Evolutionary conservation across 2,329 filamentous ascomycete genomes (phyloP).

Genomic region (Chrysoporthe deuterocubensis): DNA sequence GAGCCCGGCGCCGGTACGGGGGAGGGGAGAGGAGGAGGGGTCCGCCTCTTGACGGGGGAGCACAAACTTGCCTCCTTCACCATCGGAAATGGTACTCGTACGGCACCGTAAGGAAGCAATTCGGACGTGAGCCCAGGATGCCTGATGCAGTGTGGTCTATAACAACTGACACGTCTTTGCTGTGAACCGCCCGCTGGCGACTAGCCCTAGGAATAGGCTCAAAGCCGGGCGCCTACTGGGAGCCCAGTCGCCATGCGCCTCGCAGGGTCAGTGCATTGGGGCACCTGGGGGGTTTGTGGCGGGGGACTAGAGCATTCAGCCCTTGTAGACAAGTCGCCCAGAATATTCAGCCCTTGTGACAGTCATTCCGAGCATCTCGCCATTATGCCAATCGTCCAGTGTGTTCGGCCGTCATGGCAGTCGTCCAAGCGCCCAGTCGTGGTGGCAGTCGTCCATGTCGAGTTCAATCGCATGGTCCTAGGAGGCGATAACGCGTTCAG

Average conservation of each 20-base stretch:
- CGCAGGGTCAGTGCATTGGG: background rate
- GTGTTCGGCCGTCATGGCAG: too few relatives aligned
- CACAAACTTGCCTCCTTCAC: too few relatives aligned
- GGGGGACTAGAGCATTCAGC: background rate
- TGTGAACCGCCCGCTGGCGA: constrained; percentile 1
- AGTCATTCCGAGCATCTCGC: too few relatives aligned
- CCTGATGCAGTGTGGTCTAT: constrained; percentile 4
- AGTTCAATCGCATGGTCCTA: too few relatives aligned
- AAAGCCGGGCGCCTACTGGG: background rate
- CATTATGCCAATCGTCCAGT: too few relatives aligned
- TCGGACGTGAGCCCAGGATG: background rate
- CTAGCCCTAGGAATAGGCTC: background rate
- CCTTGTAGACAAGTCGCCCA: background rate
- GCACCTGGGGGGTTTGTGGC: background rate
- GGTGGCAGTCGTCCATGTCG: too few relatives aligned
- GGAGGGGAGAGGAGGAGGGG: too few relatives aligned
- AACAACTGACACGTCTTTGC: background rate
- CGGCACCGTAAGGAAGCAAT: background rate
- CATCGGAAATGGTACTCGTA: background rate
- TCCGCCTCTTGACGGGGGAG: background rate
- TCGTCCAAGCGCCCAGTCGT: background rate
- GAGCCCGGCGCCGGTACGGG: too few relatives aligned
- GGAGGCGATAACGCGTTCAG: background rate
- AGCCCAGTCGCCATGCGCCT: background rate
- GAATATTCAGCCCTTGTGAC: background rate